phyloP scores from a whole-genome alignment of 2,329 filamentous ascomycete species.

The Ascochyta rabiei region DNA sequence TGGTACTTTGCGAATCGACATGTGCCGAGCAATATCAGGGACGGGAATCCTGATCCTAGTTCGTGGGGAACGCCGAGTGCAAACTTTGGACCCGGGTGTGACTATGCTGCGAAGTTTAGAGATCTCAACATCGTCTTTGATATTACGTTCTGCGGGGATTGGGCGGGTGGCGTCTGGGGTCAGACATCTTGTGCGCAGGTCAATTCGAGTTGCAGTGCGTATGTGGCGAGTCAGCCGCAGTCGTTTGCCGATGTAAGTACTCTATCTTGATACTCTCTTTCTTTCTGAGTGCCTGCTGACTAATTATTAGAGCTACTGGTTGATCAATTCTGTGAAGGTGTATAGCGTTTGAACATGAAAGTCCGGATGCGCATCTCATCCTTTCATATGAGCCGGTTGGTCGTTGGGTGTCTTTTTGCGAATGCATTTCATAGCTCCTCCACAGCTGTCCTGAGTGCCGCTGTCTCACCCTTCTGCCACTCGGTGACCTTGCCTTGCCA shows the following conservation, averaged over 20 bases:
- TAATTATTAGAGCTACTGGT: conserved; percentile 42
- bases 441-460: conserved; percentile 31
- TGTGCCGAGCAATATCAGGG: conserved; percentile 52
- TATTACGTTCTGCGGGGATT: conserved; percentile 62
- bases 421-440: conserved; percentile 12
- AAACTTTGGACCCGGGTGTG: conserved; percentile 44
- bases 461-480: conserved; percentile 42
- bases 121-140: conserved; percentile 54
- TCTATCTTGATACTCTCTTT: no score
- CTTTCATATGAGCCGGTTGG: background rate
- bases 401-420: conserved; percentile 2
- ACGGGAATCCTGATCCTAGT: conserved; percentile 49
- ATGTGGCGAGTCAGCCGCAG: conserved; percentile 47
- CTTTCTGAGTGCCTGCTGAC: conserved; percentile 13
- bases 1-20: conserved; percentile 53
- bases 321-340: conserved; percentile 49
- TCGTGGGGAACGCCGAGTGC: conserved; percentile 52
- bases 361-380: background rate
- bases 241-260: conserved; percentile 44
- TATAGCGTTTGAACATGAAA: conserved; percentile 36
- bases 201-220: conserved; percentile 46
- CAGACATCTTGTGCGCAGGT: conserved; percentile 35
- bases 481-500: conserved; percentile 44
- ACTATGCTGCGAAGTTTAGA: conserved; percentile 44
- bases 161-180: conserved; percentile 57